Conservation (phyloP, 2,329 filamentous ascomycete genomes). For the Podosphaera xanthii region DNA sequence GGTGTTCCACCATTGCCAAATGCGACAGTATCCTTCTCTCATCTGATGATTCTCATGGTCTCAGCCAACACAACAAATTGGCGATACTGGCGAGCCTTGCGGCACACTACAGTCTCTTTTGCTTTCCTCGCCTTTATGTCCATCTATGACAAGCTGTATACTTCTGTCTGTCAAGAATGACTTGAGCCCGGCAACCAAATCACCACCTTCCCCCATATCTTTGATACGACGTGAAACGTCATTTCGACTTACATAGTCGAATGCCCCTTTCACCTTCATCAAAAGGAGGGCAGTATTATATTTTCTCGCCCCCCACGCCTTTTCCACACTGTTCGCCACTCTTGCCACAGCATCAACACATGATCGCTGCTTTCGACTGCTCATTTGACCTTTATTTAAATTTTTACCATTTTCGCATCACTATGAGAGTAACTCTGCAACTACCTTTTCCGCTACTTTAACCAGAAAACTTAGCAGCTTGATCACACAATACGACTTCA, state of each 20-base stretch:
- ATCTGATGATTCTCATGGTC: no score
- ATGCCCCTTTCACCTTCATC: background rate
- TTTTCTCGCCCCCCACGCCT: background rate
- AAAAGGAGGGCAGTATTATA: background rate
- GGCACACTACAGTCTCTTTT: background rate
- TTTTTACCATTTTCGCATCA: no score
- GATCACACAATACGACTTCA: background rate
- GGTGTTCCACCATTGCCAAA: no score
- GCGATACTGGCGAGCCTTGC: background rate
- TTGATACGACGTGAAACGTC: background rate
- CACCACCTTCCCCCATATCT: background rate
- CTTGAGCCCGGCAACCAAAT: background rate
- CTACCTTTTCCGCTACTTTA: background rate
- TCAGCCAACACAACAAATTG: background rate
- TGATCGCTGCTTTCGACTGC: no score
- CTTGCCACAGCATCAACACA: no score
- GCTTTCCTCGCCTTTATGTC: background rate
- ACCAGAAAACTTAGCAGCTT: background rate
- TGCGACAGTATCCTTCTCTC: no score
- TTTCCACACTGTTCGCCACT: background rate
- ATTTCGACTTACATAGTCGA: background rate
- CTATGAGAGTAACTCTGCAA: background rate
- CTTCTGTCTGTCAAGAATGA: background rate
- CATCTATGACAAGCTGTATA: background rate
- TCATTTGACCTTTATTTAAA: no score